Evolutionary conservation across 371 early-diverging fungal species (phyloP).

Genomic region (Gilbertella persicaria): DNA sequence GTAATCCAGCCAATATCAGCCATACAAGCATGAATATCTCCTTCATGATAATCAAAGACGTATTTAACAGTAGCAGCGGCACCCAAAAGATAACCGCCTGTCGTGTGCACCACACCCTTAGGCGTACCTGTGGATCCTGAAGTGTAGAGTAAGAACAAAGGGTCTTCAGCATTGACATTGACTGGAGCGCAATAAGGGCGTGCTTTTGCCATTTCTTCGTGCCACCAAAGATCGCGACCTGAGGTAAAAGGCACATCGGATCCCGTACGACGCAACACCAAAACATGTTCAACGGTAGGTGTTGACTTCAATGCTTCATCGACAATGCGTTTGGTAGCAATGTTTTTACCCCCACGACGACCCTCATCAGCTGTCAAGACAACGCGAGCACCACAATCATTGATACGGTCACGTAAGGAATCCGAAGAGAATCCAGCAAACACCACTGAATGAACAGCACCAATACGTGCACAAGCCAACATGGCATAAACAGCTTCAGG

Average conservation of each 20-base stretch:
- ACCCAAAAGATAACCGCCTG: constrained; percentile 94
- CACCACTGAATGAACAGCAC: constrained; percentile 88
- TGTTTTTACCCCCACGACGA: constrained; percentile 86
- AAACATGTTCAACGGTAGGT: constrained; percentile 77
- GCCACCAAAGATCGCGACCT: constrained; percentile 87
- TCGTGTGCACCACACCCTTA: constrained; percentile 91
- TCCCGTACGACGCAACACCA: constrained; percentile 88
- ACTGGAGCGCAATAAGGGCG: constrained; percentile 80
- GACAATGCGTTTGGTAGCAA: constrained; percentile 87
- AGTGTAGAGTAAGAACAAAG: constrained; percentile 96
- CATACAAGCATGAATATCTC: constrained; percentile 87
- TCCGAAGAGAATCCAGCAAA: constrained; percentile 93
- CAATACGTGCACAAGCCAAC: constrained; percentile 94
- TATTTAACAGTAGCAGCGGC: constrained; percentile 86
- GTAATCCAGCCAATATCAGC: constrained; percentile 66
- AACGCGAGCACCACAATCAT: constrained; percentile 74
- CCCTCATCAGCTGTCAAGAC: constrained; percentile 87
- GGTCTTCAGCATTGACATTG: constrained; percentile 88
- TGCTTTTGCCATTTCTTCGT: constrained; percentile 75
- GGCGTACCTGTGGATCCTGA: constrained; percentile 95
- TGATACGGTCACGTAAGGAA: constrained; percentile 83
- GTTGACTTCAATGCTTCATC: constrained; percentile 81
- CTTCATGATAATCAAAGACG: constrained; percentile 86
- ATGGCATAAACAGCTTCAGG: constrained; percentile 93
- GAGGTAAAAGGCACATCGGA: constrained; percentile 66